A percentile compares a stretch with the other conserved stretches of the same genome.
Conservation (phyloP, 371 early-diverging fungal species). For the Circinella minor region DNA sequence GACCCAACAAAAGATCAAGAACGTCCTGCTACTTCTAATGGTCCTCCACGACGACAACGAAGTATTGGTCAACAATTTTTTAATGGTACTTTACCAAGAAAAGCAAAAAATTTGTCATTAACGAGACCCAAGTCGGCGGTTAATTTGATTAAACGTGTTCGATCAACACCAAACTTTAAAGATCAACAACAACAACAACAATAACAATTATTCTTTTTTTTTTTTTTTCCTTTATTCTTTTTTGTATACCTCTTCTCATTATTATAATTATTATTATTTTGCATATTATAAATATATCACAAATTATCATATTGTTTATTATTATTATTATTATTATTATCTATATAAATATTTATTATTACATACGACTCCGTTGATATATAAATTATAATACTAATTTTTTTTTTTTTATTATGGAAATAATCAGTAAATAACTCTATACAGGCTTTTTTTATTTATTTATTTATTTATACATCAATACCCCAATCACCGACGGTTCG, state of each 20-base stretch:
- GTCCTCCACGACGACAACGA: not conserved
- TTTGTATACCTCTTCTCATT: not conserved
- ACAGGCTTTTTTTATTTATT: no score
- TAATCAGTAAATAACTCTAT: no score
- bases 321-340: no score
- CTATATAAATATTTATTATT: no score
- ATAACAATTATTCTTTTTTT: not conserved
- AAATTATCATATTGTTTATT: no score
- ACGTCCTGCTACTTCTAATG: not conserved
- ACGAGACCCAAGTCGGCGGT: not conserved
- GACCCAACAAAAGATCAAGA: not conserved
- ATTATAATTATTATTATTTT: no score
- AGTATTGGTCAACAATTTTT: not conserved
- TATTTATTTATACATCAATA: conserved; percentile 38
- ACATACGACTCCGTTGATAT: no score
- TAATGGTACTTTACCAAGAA: not conserved
- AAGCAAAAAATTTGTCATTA: not conserved
- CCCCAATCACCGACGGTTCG: conserved; percentile 80
- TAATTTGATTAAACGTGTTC: not conserved
- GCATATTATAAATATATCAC: no score
- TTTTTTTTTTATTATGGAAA: no score
- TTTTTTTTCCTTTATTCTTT: not conserved
- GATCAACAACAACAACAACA: not conserved
- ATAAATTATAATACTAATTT: no score
- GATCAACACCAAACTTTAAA: conserved; percentile 5